These are phyloP conservation scores for Dillenia turbinata DNA, from an alignment of 164 flowering plant species.

Conservation along the genomic window DNA sequence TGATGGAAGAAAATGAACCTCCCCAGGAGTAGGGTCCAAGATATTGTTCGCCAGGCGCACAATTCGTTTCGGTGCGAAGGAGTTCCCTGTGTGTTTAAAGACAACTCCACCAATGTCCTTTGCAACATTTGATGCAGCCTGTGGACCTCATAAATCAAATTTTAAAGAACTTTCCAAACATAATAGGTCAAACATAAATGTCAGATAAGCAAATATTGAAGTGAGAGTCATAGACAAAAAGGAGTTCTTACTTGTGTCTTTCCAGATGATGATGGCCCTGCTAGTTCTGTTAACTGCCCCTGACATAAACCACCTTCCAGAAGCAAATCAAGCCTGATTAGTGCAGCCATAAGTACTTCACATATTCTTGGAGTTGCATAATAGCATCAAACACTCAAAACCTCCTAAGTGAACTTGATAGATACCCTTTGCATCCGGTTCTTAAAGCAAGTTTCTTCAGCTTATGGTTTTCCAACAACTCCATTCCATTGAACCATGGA, in stretches of 20 bases:
- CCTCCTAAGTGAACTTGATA: neutral
- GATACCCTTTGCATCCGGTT: slow-evolving; percentile 69
- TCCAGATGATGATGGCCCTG: slow-evolving; percentile 85
- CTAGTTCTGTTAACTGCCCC: slow-evolving; percentile 74
- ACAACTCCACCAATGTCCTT: slow-evolving; percentile 36
- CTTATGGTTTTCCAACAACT: slow-evolving; percentile 52
- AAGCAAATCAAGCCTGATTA: slow-evolving; percentile 50
- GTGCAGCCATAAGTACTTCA: neutral
- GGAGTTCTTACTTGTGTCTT: slow-evolving; percentile 69
- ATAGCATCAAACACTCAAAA: neutral
- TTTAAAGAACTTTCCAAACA: no score
- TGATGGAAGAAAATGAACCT: slow-evolving; percentile 27
- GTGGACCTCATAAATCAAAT: slow-evolving; percentile 12
- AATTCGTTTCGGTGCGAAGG: slow-evolving; percentile 72
- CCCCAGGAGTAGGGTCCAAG: slow-evolving; percentile 17
- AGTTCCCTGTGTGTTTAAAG: slow-evolving; percentile 71
- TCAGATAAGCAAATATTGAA: neutral
- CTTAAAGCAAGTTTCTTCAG: slow-evolving; percentile 44
- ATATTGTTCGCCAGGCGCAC: slow-evolving; percentile 25
- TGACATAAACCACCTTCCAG: slow-evolving; percentile 56
- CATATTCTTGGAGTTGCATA: neutral
- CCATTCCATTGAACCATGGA: slow-evolving; percentile 69
- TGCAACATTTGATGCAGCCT: slow-evolving; percentile 60
- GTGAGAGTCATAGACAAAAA: neutral
- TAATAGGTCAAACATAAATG: neutral